Conservation (phyloP, 768 basidiomycete genomes). For the Tricholoma flavovirens region DNA sequence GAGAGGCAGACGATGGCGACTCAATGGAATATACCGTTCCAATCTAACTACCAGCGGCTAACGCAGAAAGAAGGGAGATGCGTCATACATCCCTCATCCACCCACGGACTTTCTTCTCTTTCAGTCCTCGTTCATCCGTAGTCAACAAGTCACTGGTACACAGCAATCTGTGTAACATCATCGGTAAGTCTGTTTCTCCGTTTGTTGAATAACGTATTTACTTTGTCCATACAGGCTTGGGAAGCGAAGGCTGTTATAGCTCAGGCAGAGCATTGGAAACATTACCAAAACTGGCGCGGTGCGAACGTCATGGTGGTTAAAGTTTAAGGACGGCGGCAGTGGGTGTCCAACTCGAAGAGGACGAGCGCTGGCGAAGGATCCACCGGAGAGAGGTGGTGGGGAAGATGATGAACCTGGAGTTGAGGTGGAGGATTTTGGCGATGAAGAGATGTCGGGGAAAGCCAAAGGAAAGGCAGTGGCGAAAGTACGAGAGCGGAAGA, state of each 20-base stretch:
- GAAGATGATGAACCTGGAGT: conserved; percentile 14
- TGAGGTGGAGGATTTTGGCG: conserved; percentile 3
- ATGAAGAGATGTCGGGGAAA: background rate
- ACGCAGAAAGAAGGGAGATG: no score
- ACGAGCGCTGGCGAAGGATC: conserved; percentile 15
- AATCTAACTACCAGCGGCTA: no score
- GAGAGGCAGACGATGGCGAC: background rate
- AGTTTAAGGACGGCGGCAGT: conserved; percentile 25
- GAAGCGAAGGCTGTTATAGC: conserved; percentile 45
- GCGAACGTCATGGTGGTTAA: conserved; percentile 33
- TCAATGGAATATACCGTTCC: no score
- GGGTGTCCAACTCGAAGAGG: conserved; percentile 7
- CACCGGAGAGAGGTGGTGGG: conserved; percentile 27
- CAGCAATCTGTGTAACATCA: no score
- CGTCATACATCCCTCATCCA: no score
- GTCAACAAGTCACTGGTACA: no score
- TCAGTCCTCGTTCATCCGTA: no score
- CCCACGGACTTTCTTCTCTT: no score
- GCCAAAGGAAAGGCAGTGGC: conserved; percentile 22
- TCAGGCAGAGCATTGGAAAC: conserved; percentile 64
- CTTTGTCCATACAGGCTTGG: no score
- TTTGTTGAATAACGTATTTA: no score
- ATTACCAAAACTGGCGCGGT: conserved; percentile 77
- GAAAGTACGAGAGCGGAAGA: conserved; percentile 30
- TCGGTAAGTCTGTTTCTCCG: no score